These are phyloP conservation scores for Geotrichum candidum DNA, from an alignment of 1,139 yeast genomes.

Conservation along the genomic window DNA sequence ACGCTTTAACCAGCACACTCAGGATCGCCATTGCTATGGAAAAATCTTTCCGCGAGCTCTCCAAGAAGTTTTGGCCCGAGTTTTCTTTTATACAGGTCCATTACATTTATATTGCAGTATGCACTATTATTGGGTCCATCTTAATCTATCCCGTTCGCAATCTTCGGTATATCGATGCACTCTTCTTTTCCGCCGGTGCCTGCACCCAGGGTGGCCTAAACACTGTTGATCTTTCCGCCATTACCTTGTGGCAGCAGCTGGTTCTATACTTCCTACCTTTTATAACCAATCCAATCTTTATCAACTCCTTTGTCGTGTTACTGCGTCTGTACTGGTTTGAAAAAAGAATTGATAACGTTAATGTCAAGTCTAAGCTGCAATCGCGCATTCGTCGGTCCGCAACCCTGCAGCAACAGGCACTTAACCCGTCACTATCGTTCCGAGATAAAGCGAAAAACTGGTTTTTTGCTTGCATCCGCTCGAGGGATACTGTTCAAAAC, in stretches of 20 bases:
- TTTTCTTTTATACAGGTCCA: constrained; percentile 7
- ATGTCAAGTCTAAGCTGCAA: constrained; percentile 63
- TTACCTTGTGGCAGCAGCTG: constrained; percentile 73
- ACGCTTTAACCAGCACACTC: neutral
- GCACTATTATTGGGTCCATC: constrained; percentile 55
- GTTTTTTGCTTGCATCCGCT: neutral
- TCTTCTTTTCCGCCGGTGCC: constrained; percentile 71
- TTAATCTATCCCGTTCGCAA: constrained; percentile 68
- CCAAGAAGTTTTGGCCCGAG: neutral
- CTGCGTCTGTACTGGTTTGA: constrained; percentile 48
- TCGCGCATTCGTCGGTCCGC: constrained; percentile 34
- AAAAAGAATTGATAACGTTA: constrained; percentile 76
- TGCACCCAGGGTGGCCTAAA: constrained; percentile 90
- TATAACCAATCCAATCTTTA: constrained; percentile 80
- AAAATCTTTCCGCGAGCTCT: neutral
- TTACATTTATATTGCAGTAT: constrained; percentile 10
- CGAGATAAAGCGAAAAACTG: neutral
- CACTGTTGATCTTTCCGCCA: constrained; percentile 50
- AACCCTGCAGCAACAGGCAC: neutral
- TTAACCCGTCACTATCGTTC: neutral
- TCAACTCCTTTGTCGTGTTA: constrained; percentile 49
- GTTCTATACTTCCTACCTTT: constrained; percentile 39
- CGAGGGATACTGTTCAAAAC: neutral
- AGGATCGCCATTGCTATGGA: neutral
- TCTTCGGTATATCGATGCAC: constrained; percentile 65